Percentiles rank a stretch among this genome's conserved stretches.
Conservation (phyloP, 495 filamentous ascomycete species). For the Parmelia sp. region DNA sequence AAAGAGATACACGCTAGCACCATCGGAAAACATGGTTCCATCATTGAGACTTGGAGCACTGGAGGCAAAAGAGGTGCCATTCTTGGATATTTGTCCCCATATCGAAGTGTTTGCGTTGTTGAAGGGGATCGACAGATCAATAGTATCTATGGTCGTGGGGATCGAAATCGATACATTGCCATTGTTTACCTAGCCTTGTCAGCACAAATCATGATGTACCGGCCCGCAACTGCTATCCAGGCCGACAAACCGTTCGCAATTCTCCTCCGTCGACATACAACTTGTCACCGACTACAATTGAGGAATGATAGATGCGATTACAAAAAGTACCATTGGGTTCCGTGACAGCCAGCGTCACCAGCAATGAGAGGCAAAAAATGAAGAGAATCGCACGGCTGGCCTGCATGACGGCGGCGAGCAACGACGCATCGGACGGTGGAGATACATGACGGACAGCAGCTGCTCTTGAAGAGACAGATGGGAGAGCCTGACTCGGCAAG, state of each 20-base stretch:
- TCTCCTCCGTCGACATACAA: constrained; percentile 13
- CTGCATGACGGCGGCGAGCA: constrained; percentile 1
- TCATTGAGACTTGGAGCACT: constrained; percentile 15
- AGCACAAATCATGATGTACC: background rate
- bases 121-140: constrained; percentile 16
- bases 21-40: constrained; percentile 19
- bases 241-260: constrained; percentile 2
- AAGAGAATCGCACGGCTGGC: background rate
- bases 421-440: background rate
- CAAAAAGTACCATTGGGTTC: constrained; percentile 16
- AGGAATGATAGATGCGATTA: constrained; percentile 16
- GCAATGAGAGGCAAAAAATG: background rate
- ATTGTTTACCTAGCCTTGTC: constrained; percentile 6
- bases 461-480: background rate
- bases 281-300: constrained; percentile 9
- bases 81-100: constrained; percentile 20
- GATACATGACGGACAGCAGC: background rate
- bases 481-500: background rate
- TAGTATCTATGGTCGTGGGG: constrained; percentile 9
- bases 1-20: constrained; percentile 18
- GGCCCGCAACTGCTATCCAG: background rate
- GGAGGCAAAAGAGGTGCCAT: background rate
- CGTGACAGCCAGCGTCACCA: background rate
- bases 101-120: constrained; percentile 16
- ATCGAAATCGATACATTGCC: constrained; percentile 12